A percentile compares a stretch with the other conserved stretches of the same genome.
Conservation (phyloP, 176 grass and related monocot genomes). For the Chloris gayana region DNA sequence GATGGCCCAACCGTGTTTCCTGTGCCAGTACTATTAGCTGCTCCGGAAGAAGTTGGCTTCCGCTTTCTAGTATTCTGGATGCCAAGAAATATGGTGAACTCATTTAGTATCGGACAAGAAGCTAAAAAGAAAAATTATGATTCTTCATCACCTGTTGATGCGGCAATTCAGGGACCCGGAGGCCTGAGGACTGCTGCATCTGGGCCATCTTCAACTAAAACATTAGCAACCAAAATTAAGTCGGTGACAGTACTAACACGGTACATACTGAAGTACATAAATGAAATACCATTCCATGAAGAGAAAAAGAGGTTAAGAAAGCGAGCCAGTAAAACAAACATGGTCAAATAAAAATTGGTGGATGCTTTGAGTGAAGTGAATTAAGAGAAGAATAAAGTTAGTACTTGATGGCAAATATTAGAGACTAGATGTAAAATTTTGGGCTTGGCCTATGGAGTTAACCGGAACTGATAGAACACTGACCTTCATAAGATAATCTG, state of each 20-base stretch:
- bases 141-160: conserved; percentile 31
- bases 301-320: background rate
- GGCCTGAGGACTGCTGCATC: conserved; percentile 83
- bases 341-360: conserved; percentile 3
- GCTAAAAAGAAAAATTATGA: conserved; percentile 29
- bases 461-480: conserved; percentile 18
- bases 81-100: conserved; percentile 34
- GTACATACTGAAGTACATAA: background rate
- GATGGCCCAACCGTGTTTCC: conserved; percentile 85
- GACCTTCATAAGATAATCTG: conserved; percentile 72
- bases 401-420: background rate
- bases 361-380: background rate
- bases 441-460: conserved; percentile 13
- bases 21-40: conserved; percentile 89
- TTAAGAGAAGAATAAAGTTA: background rate
- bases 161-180: conserved; percentile 62
- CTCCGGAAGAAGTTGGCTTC: conserved; percentile 88
- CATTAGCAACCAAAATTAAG: conserved; percentile 38
- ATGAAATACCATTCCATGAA: background rate
- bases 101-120: conserved; percentile 11
- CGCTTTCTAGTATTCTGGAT: conserved; percentile 76
- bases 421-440: conserved; percentile 24
- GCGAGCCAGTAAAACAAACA: background rate
- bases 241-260: conserved; percentile 2
- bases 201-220: conserved; percentile 77